Evolutionary conservation across 352 stramenopile genomes (phyloP), one percentile per base, ranked within the genome.

Genomic region (Pythium aquatile): DNA sequence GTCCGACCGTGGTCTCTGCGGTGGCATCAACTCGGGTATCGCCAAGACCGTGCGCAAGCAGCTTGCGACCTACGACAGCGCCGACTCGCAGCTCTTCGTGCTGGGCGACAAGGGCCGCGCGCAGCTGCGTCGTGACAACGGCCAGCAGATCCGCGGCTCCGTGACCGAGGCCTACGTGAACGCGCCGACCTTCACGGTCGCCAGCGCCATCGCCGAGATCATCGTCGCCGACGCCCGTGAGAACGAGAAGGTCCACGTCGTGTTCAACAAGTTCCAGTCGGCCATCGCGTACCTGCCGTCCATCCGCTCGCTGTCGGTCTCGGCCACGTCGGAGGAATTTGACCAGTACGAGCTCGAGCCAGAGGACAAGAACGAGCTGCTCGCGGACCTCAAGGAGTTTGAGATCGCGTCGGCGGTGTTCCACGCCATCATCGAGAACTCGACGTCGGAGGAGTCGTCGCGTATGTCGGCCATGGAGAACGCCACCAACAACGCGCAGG

Each of bases 201-300:
- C 96, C 58, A 90, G 78, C 28, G 91, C 90, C 61, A 82, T 99
- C 70, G 91, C 96, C 8, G 85, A 97, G 65, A 87, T 91, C 48
- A 68, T 91, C 62, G 83, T 86, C 63, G 77, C 56, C 17, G 69
- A 88, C 59, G 72, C 74, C 33, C 76, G 68, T 33, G 93, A 99
- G 55, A 97, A 91, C 73, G 96, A 99, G 77, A 90, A 91, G 51
- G 79, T 99, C 69, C 91, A 98, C 69, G 79, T 99, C 6, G 66
- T 99, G 63, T 99, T 98, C 94, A 99, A 99, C 85, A 86, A 96
- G 63, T 99, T 97, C 77, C 79, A 97, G 64, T 99, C 98, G 66
- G 93, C 96, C 37, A 98, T 98, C 58, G 85, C 85, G 63, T 99
- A 99, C 90, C 72, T 92, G 63, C 96, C 97, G 70, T 93, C 86